Evolutionary conservation across 2,329 filamentous ascomycete species (phyloP).

Genomic region (Aspergillus quadrilineatus): DNA sequence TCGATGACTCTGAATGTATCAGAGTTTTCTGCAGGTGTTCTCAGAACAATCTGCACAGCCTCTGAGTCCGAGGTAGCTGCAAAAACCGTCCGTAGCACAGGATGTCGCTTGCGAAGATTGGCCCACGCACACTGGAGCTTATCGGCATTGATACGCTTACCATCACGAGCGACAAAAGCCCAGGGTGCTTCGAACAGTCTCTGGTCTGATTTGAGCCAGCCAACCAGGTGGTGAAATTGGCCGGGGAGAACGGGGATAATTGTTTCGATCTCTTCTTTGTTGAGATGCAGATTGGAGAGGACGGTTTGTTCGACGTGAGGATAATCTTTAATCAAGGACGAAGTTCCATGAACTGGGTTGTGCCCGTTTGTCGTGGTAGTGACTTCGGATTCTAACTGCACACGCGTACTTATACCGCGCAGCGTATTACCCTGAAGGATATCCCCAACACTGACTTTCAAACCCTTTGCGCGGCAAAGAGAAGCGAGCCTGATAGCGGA

Average conservation of each 20-base stretch:
- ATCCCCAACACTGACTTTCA: constrained; percentile 32
- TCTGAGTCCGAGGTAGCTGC: constrained; percentile 26
- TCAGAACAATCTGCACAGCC: constrained; percentile 33
- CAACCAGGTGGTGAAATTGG: constrained; percentile 33
- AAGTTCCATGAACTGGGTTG: background rate
- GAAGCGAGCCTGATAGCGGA: constrained; percentile 33
- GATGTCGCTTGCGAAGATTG: constrained; percentile 30
- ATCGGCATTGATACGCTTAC: constrained; percentile 25
- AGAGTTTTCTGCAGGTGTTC: constrained; percentile 16
- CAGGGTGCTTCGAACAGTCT: constrained; percentile 34
- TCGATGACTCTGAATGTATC: constrained; percentile 26
- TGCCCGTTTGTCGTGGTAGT: background rate
- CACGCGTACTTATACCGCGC: constrained; percentile 28
- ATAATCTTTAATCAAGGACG: constrained; percentile 12
- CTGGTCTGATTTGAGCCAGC: constrained; percentile 34
- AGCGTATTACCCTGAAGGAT: constrained; percentile 34
- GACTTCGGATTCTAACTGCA: constrained; percentile 5
- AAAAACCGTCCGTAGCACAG: constrained; percentile 37
- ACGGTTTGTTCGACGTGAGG: constrained; percentile 13
- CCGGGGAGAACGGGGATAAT: constrained; percentile 35
- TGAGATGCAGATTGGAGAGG: constrained; percentile 17
- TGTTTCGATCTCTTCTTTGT: constrained; percentile 24
- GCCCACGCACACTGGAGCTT: constrained; percentile 32
- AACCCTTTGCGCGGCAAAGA: constrained; percentile 25
- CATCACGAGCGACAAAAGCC: constrained; percentile 26